These are phyloP conservation scores for Euphorbia lathyris DNA, from an alignment of 345 rosid genomes.

Conservation along the genomic window DNA sequence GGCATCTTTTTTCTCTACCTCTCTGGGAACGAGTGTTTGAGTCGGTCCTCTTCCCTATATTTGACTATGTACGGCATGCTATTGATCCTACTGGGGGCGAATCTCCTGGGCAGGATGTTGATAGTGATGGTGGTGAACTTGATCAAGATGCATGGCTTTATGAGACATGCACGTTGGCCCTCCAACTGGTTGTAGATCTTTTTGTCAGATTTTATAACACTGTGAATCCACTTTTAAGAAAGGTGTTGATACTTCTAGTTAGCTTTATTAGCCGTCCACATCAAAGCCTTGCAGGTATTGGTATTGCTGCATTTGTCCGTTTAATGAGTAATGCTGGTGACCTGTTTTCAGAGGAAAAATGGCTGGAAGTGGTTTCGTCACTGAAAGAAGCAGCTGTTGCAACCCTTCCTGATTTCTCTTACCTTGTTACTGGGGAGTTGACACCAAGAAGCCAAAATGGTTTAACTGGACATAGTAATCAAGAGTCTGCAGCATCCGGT, in stretches of 20 bases:
- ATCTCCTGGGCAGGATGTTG: conserved; percentile 55
- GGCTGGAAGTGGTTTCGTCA: conserved; percentile 86
- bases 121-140: conserved; percentile 58
- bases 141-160: conserved; percentile 99
- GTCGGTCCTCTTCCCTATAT: conserved; percentile 91
- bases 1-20: conserved; percentile 80
- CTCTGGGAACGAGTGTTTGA: conserved; percentile 92
- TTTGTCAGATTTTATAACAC: conserved; percentile 90
- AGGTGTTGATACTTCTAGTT: conserved; percentile 76
- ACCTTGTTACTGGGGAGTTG: conserved; percentile 50
- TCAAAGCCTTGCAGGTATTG: conserved; percentile 99
- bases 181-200: conserved; percentile 96
- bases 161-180: conserved; percentile 99
- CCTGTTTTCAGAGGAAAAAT: conserved; percentile 87
- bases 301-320: conserved; percentile 96
- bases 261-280: conserved; percentile 96
- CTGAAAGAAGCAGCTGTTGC: conserved; percentile 82
- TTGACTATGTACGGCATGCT: conserved; percentile 95
- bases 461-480: conserved; percentile 37
- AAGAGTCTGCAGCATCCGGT: conserved; percentile 43
- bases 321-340: conserved; percentile 93
- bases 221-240: conserved; percentile 85
- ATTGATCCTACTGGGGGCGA: conserved; percentile 91
- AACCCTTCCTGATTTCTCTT: conserved; percentile 82
- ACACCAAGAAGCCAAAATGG: conserved; percentile 29